These are phyloP conservation scores for Picea glauca DNA, from an alignment of 75 land plant species.

Conservation along the genomic window DNA sequence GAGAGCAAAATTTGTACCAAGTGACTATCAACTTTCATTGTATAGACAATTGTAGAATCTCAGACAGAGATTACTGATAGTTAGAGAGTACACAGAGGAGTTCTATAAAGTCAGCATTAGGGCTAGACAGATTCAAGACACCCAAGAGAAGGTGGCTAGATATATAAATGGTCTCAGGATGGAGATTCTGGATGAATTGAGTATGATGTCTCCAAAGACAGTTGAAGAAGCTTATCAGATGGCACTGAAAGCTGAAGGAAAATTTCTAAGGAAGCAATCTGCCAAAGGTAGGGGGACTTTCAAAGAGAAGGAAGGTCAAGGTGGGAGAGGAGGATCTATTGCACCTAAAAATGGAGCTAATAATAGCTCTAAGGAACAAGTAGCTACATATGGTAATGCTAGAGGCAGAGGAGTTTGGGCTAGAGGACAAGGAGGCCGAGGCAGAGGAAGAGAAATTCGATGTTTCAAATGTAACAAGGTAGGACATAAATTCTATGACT, in stretches of 20 bases:
- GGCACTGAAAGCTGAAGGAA: background rate
- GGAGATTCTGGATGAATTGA: background rate
- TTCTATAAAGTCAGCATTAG: no score
- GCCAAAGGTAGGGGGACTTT: no score
- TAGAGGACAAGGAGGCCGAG: no score
- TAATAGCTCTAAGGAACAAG: no score
- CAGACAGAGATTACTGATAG: background rate
- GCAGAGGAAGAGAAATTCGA: no score
- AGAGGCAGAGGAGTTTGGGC: no score
- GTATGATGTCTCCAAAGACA: background rate
- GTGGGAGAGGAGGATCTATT: background rate
- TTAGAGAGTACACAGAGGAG: background rate
- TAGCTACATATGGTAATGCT: no score
- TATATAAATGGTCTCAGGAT: background rate
- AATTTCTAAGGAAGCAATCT: background rate
- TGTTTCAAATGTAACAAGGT: no score
- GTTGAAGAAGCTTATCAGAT: background rate
- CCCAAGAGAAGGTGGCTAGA: background rate
- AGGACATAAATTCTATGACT: no score
- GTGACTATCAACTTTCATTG: background rate
- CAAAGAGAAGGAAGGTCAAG: no score
- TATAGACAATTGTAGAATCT: background rate
- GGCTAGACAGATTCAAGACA: no score
- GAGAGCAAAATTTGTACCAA: background rate
- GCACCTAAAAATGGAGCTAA: background rate